Evolutionary conservation across 495 filamentous ascomycete species (phyloP), one percentile per base, ranked within the genome.

Genomic region (Recurvomyces mirabilis): DNA sequence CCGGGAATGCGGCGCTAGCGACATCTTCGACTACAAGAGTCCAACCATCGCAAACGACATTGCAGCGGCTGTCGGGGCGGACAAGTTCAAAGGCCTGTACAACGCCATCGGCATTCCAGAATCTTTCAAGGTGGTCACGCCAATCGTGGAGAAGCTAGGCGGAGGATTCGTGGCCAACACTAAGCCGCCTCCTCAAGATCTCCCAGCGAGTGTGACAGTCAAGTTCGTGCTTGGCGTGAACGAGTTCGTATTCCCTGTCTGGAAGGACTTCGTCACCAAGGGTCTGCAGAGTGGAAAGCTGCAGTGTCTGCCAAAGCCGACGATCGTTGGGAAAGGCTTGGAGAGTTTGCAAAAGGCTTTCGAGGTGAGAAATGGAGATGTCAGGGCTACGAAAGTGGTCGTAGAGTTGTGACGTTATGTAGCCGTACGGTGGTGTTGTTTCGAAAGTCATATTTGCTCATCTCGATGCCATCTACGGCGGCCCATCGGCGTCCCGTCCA

Each of bases 21-120:
- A 38, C 20, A 33, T 39, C 4, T 7, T 80, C 41, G 76, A 84
- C 57, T 79, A 83, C 57, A 61, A 62, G 5, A 58, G 48, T 33
- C 15, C 54, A 2, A 62, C 52, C 0, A 55, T 68, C 0, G 55
- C 30, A 32, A 13, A 30, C 26, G 26, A 30, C 26, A 30, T 30
- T n/a, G 26, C 26, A 9, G 26, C 26, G n/a, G 26, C 26, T 30
- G n/a, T 30, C 9, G 26, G 26, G 9, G n/a, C 9, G n/a, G 26
- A 30, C 26, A 9, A n/a, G 9, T 30, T 30, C 26, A 30, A 9
- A 9, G 26, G 26, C 9, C 26, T 30, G 9, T 30, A 30, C 26
- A 30, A 30, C n/a, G 26, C 26, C n/a, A 30, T 30, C 26, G 26
- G 26, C 26, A 30, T 30, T 30, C 26, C 26, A 9, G 26, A 30